Base-by-base conservation (phyloP, 2,329 filamentous ascomycete genomes). In the Penicillium concentricum region DNA sequence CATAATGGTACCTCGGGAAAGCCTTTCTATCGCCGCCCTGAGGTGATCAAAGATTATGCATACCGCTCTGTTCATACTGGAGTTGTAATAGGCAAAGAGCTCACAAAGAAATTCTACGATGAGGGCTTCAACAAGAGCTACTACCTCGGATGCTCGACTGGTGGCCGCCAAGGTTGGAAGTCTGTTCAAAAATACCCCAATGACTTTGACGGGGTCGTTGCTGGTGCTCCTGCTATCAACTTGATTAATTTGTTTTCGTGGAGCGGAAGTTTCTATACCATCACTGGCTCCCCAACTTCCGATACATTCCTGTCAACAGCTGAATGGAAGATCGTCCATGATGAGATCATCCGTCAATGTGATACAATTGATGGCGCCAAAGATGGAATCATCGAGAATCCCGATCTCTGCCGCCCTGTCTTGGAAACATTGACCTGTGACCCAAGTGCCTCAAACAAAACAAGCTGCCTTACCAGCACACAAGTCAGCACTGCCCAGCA, bases 121-220 rank as follows among this genome's bases (percentile, higher is more conserved):
- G 59, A 72, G 43, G 59, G 67, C 5, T 71, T 74, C 57, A 66
- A 69, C 4, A 81, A 82, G 57, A 76, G 76, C 20, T 81, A 81
- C 68, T 81, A 77, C 61, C 63, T 78, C 9, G 78, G 78, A 22
- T 81, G 79, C 66, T 80, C 78, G 1, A 76, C 76, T n/a, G 79
- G 79, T 56, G 79, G 79, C 20, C 72, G 75, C n/a, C 78, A 81
- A 61, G 79, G 78, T 35, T 68, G 79, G 53, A 78, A 78, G 58
- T 75, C 75, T 2, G 72, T 76, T 4, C 74, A 80, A 55, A 68
- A 74, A 44, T 81, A 73, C 58, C 79, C 78, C 1, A 66, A 75
- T 15, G 78, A 81, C 59, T 81, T 81, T 50, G 78, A 81, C 54
- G 79, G 79, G 37, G 76, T 81, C 49, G 73, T 81, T 24, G 72